Evolutionary conservation across 495 filamentous ascomycete species (phyloP), one percentile per base, ranked within the genome.

Genomic region (Podospora bellae-mahoneyi): DNA sequence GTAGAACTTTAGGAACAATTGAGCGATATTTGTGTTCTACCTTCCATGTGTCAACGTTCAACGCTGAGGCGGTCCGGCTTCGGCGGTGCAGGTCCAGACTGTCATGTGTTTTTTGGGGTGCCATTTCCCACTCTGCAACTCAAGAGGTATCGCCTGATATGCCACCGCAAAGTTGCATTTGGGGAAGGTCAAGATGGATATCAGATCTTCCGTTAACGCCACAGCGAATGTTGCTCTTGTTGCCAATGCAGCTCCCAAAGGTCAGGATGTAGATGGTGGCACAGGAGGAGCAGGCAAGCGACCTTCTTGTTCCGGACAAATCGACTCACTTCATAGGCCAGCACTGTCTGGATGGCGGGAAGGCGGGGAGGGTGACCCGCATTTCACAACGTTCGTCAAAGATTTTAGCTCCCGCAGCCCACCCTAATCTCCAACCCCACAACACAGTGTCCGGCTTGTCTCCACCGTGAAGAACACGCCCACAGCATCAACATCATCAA

Each of bases 221-320:
- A 32, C 30, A 16, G 39, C 39, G 39, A 48, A 48, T 58, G 56
- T 20, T 20, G 16, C 56, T 18, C 6, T 48, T 16, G 39, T 48
- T 16, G 39, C 7, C 39, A 48, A 48, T 48, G 39, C 6, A 48
- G 39, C 39, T 48, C 15, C 39, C 39, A 10, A 48, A 48, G 15
- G 39, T 48, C 39, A 16, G 15, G 39, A 48, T 48, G 39, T 0
- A 48, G 39, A 10, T 13, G 39, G 39, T 48, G 39, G 15, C 30
- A 32, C 30, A 32, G 30, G 4, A 18, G 16, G 16, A 56, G 27
- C 23, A 60, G 27, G 13, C 27, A 61, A 61, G 59, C 59, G 59
- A 61, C 59, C 59, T 61, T 61, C 59, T 61, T 32, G 19, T 28
- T 61, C 16, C 6, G 59, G 59, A 61, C 26, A 28, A 26, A 61